Evolutionary conservation across 1,139 yeast genomes (phyloP), one percentile per base, ranked within the genome.

Genomic region (Lodderomyces theae): DNA sequence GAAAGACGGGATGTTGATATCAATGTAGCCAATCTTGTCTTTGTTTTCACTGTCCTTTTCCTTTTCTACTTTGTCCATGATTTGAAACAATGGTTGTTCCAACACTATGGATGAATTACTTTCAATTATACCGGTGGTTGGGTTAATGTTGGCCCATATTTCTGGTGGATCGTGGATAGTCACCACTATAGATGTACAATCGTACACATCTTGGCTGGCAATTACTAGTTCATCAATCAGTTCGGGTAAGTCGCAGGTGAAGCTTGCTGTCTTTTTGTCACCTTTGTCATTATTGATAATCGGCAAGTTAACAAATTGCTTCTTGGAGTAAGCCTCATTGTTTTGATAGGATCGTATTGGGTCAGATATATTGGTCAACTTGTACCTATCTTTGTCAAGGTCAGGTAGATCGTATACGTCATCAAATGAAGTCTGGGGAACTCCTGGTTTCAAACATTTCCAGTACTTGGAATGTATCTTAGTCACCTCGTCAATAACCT

Each of bases 81-180:
- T 55, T 47, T 63, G 68, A 11, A 58, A 47, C 37, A 71, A 56
- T 7, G 77, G 77, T 46, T 72, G 72, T 43, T 70, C 72, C 34
- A 72, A 59, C 16, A 86, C 78, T 32, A 88, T 76, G 2, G 95
- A 80, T 2, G 86, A 77, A 40, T 79, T 76, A 12, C 90, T 74
- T 47, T 86, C 89, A 35, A 90, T 78, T 34, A 77, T 72, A 8
- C 97, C 97, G 19, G 85, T 77, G 5, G 83, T 64, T 0, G 96
- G 89, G 57, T 89, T 89, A 23, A 83, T 67, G 48, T 84, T 80
- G 1, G 95, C 96, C 96, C 96, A 89, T 6, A 92, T 74, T 47
- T 89, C 95, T 2, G 97, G 90, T 2, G 97, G 89, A 54, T 90
- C 97, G 60, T 90, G 97, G 11, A 90, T 79, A 7, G 87, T 63